Evolutionary conservation across 2,329 filamentous ascomycete genomes (phyloP), one percentile per base, ranked within the genome.

Genomic region (Trichoderma pleuroti): DNA sequence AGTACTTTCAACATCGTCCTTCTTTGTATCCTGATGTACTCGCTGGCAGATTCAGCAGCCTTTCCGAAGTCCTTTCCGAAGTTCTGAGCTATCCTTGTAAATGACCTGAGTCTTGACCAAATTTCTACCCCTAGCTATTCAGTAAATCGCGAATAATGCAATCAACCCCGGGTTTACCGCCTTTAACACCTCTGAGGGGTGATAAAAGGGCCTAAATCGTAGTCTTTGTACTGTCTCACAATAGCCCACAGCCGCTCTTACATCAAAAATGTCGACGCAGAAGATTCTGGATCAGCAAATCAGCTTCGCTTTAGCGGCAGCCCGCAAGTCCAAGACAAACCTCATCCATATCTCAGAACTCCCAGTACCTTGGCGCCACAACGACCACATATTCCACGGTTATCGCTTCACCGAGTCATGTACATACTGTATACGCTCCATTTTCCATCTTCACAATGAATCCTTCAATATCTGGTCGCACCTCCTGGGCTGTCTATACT

Each of bases 391-490:
- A 12, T 24, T 30, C 4, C 9, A 32, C 5, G 62, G 62, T 3
- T 65, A 65, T 9, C 62, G 62, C 21, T 65, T 65, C n/a, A 66
- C 39, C 2, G 39, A 49, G 14, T 54, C 62, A 30, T 24, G 26
- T n/a, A 32, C 42, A 30, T 32, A 21, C 10, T 49, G 36, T 6
- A 18, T 52, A 28, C 24, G n/a, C 14, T 65, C 62, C 8, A 30
- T 65, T 5, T 52, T 65, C 28, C 28, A 28, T 11, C 18, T 66
- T 10, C 36, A 34, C 14, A 66, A 66, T 54, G 62, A 56, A 30
- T 32, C 62, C 16, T 30, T 56, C 62, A 66, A 66, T 46, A 66
- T 56, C 42, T 66, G 62, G 62, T 32, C 62, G 5, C 62, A 66
- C 49, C 62, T 66, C 9, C 21, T 66, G 7, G 39, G 39, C 9